phyloP scores from a whole-genome alignment of 1,284 basidiomycete species.

The Trichosporon ovoides region DNA sequence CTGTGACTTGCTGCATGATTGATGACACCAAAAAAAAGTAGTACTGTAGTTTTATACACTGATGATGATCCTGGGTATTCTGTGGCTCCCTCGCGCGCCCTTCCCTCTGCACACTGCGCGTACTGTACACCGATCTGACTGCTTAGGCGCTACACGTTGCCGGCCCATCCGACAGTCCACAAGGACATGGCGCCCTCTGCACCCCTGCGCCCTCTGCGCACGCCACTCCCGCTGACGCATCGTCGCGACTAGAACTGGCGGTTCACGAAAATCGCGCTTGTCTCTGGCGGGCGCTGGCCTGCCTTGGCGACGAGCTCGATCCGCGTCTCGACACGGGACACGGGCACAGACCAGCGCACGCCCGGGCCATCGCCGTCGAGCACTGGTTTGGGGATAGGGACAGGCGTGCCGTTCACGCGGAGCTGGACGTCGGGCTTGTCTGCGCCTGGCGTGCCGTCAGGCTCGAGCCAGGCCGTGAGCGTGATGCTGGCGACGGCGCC shows the following conservation, averaged over 20 bases:
- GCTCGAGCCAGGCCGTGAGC: slow-evolving; percentile 34
- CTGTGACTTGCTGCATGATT: no score
- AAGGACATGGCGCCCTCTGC: no score
- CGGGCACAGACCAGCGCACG: slow-evolving; percentile 37
- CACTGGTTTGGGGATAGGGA: slow-evolving; percentile 6
- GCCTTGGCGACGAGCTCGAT: slow-evolving; percentile 39
- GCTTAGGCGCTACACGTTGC: no score
- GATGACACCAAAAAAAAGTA: no score
- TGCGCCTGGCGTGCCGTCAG: background rate
- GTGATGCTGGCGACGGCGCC: background rate
- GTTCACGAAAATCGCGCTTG: slow-evolving; percentile 36
- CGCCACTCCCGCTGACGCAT: no score
- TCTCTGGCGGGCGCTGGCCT: slow-evolving; percentile 30
- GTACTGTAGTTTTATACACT: no score
- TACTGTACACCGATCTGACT: no score
- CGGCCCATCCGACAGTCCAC: no score
- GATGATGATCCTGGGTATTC: no score
- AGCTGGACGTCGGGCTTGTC: slow-evolving; percentile 29
- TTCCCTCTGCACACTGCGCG: no score
- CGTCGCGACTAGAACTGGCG: slow-evolving; percentile 28
- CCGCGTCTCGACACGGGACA: slow-evolving; percentile 29
- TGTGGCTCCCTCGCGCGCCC: no score
- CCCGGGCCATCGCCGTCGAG: slow-evolving; percentile 17
- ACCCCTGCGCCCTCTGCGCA: no score
- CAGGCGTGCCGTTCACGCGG: slow-evolving; percentile 31